Conservation (phyloP, 441 rosid genomes). For the Metrosideros polymorpha region DNA sequence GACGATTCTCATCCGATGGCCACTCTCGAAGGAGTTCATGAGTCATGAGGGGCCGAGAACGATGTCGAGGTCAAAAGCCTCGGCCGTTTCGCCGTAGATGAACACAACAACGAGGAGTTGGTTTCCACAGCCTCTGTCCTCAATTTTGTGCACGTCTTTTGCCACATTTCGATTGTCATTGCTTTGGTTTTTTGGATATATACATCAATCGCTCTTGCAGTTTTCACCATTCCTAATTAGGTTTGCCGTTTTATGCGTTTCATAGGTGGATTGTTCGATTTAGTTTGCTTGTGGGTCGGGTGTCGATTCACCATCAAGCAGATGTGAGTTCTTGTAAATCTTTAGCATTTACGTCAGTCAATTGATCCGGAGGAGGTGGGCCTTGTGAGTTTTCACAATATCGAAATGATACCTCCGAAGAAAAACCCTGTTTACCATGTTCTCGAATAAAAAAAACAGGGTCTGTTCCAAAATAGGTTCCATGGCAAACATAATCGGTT, state of each 20-base stretch:
- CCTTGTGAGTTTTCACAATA: not conserved
- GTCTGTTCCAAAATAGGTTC: no score
- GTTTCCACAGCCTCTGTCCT: not conserved
- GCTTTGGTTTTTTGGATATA: not conserved
- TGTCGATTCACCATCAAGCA: not conserved
- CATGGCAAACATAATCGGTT: no score
- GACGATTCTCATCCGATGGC: conserved; percentile 28
- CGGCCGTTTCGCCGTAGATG: conserved; percentile 73
- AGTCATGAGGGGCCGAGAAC: conserved; percentile 41
- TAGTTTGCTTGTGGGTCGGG: not conserved
- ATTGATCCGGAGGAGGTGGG: not conserved
- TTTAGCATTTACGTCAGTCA: not conserved
- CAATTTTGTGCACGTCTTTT: not conserved
- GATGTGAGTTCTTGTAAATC: not conserved
- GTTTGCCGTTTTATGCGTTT: not conserved
- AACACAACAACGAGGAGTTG: conserved; percentile 82
- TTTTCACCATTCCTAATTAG: not conserved
- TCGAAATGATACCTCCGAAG: not conserved
- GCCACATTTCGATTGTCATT: not conserved
- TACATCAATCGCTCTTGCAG: not conserved
- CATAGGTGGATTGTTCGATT: not conserved
- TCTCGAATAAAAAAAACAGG: no score
- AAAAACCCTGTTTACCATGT: no score
- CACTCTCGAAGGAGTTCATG: conserved; percentile 47
- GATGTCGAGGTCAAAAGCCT: conserved; percentile 49